Conservation (phyloP, 2,329 filamentous ascomycete species). For the Pseudopyricularia cyperi region DNA sequence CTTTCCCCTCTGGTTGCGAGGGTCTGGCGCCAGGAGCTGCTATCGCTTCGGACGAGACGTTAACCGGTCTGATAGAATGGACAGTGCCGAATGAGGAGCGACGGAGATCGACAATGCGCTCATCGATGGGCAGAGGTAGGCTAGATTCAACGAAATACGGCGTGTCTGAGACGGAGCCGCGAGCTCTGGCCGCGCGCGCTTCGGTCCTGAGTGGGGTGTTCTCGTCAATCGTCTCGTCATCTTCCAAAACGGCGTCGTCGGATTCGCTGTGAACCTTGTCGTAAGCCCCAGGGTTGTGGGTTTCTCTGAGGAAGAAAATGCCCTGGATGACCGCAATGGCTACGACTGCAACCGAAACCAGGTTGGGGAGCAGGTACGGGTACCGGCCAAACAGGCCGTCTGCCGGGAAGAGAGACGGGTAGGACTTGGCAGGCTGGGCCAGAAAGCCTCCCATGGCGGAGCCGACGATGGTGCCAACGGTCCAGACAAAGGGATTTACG, state of each 20-base stretch:
- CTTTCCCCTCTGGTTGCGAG: background rate
- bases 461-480: constrained; percentile 77
- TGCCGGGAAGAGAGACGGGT: background rate
- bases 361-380: constrained; percentile 1
- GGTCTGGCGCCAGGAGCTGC: background rate
- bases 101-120: background rate
- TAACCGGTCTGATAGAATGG: background rate
- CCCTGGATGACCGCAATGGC: background rate
- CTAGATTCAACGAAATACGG: background rate
- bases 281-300: background rate
- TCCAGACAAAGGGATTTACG: constrained; percentile 68
- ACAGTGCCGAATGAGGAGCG: background rate
- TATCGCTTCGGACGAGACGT: background rate
- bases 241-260: background rate
- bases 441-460: constrained; percentile 55
- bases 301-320: background rate
- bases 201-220: background rate
- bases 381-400: background rate
- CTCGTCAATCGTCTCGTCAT: background rate
- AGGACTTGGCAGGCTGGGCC: background rate
- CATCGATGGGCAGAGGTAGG: background rate
- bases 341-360: background rate
- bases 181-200: background rate
- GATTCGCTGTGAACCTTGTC: background rate
- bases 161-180: background rate